Evolutionary conservation across 2,329 filamentous ascomycete genomes (phyloP).

Genomic region (Coleophoma cylindrospora): DNA sequence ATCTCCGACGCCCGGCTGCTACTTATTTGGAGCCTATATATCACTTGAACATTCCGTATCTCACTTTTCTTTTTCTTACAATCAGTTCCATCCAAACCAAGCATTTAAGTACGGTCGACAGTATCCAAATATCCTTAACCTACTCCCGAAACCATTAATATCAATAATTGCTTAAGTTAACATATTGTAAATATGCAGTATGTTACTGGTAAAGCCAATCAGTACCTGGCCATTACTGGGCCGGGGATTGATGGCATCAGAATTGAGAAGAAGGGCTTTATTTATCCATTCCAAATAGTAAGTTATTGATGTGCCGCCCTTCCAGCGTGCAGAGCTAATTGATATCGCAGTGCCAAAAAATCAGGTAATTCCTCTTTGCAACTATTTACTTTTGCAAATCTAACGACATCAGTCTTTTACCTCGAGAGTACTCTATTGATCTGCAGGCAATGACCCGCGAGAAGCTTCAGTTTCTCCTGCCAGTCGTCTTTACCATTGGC

Average conservation of each 20-base stretch:
- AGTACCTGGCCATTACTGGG: constrained; percentile 86
- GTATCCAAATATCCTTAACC: too few relatives aligned
- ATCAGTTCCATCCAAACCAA: too few relatives aligned
- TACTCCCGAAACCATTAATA: too few relatives aligned
- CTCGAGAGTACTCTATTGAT: constrained; percentile 24
- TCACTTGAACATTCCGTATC: too few relatives aligned
- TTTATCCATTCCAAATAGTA: constrained; percentile 66
- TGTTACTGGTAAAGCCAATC: constrained; percentile 67
- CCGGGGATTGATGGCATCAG: constrained; percentile 68
- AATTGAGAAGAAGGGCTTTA: constrained; percentile 73
- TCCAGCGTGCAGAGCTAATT: not conserved
- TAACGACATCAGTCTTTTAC: not conserved
- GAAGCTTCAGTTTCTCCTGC: constrained; percentile 77
- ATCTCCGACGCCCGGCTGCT: too few relatives aligned
- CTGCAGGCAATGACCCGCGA: constrained; percentile 86
- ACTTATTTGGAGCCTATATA: too few relatives aligned
- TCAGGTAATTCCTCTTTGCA: constrained; percentile 11
- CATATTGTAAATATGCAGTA: constrained; percentile 46
- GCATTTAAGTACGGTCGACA: too few relatives aligned
- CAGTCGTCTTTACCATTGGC: constrained; percentile 82
- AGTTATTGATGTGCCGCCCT: not conserved
- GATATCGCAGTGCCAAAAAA: constrained; percentile 18
- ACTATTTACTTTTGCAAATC: constrained; percentile 11
- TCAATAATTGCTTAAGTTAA: too few relatives aligned
- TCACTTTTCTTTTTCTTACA: too few relatives aligned